phyloP scores from a whole-genome alignment of 768 basidiomycete genomes.

The Cantharellus anzutake region DNA sequence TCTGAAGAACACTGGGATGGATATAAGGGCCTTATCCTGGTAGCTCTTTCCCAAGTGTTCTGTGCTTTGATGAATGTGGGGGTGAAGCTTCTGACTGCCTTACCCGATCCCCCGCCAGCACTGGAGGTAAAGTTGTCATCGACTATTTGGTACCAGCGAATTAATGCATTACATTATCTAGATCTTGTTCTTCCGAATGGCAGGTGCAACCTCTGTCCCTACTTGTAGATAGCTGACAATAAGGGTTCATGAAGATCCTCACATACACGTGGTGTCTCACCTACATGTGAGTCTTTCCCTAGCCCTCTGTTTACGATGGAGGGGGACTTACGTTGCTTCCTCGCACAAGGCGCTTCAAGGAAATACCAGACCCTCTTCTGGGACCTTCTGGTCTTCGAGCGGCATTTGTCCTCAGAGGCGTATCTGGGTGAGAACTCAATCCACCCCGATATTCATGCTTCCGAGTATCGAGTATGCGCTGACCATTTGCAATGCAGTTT shows the following conservation, averaged over 20 bases:
- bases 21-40: conserved; percentile 32
- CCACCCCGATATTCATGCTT: neutral
- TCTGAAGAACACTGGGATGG: too few relatives aligned
- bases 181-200: conserved; percentile 2
- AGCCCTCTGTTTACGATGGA: neutral
- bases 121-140: conserved; percentile 26
- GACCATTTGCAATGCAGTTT: conserved; percentile 27
- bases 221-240: neutral
- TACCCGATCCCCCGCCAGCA: conserved; percentile 38
- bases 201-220: neutral
- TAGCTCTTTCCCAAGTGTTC: conserved; percentile 38
- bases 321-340: neutral
- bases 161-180: neutral
- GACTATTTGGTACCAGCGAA: neutral
- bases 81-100: conserved; percentile 40
- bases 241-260: conserved; percentile 21
- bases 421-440: conserved; percentile 31
- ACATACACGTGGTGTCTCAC: conserved; percentile 31
- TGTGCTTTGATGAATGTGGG: conserved; percentile 36
- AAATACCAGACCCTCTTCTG: conserved; percentile 36
- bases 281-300: conserved; percentile 25
- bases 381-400: conserved; percentile 52
- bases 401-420: conserved; percentile 37
- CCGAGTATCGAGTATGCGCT: neutral
- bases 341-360: conserved; percentile 10